Conservation (phyloP, 352 stramenopile genomes). For the Phytophthora macrochlamydospora region DNA sequence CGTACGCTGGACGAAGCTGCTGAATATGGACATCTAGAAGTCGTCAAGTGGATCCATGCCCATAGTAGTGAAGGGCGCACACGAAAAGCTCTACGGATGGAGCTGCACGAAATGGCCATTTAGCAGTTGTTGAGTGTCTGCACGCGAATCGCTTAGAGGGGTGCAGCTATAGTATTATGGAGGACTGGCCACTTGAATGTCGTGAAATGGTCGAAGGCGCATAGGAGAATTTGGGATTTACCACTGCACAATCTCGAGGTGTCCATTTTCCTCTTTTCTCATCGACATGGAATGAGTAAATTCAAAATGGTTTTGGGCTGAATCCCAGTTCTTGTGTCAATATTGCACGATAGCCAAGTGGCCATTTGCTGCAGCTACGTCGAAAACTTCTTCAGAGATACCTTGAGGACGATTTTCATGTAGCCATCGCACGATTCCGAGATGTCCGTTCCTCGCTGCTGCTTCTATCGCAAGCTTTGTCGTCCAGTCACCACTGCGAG, state of each 20-base stretch:
- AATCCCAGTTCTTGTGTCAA: not conserved
- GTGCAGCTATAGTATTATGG: no score
- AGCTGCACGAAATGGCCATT: not conserved
- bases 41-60: not conserved
- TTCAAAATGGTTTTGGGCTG: not conserved
- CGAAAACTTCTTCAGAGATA: no score
- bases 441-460: not conserved
- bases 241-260: not conserved
- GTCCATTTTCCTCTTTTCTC: not conserved
- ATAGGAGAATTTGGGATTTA: no score
- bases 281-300: not conserved
- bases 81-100: not conserved
- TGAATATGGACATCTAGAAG: not conserved
- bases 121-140: not conserved
- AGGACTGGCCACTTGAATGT: no score
- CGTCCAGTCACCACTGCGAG: not conserved
- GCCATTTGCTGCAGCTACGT: not conserved
- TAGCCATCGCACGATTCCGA: not conserved
- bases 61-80: not conserved
- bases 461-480: not conserved
- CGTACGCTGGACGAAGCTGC: not conserved
- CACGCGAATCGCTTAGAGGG: not conserved
- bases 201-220: no score
- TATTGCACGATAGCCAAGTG: not conserved
- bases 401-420: not conserved